These are phyloP conservation scores for Pyrus bretschneideri DNA, from an alignment of 306 rosid genomes.

Conservation along the genomic window DNA sequence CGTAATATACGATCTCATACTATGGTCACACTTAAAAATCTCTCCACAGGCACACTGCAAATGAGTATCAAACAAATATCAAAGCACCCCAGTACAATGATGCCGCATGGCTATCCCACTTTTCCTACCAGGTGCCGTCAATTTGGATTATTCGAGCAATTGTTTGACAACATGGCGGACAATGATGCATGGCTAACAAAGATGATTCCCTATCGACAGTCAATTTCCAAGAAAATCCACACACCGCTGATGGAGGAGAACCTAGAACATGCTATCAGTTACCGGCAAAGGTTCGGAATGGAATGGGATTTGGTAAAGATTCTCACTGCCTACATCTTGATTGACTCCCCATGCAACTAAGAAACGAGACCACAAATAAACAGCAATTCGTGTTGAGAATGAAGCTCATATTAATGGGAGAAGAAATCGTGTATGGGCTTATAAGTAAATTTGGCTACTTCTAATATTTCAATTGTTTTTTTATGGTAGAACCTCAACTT, in stretches of 20 bases:
- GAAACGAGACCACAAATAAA: too few relatives aligned
- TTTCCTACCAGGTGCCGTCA: too few relatives aligned
- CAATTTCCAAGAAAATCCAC: background rate
- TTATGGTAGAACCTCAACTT: too few relatives aligned
- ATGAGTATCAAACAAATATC: too few relatives aligned
- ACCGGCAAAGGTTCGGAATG: background rate
- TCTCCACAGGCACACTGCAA: fast-evolving
- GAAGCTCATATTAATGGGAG: too few relatives aligned
- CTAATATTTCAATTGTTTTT: too few relatives aligned
- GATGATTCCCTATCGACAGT: background rate
- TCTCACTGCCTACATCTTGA: background rate
- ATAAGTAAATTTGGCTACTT: too few relatives aligned
- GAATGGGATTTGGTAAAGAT: background rate
- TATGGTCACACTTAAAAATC: fast-evolving
- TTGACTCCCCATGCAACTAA: too few relatives aligned
- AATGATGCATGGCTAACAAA: background rate
- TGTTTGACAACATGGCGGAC: background rate
- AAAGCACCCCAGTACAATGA: too few relatives aligned
- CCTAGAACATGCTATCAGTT: background rate
- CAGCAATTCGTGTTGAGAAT: fast-evolving
- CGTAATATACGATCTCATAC: fast-evolving
- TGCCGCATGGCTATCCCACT: too few relatives aligned
- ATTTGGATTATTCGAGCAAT: too few relatives aligned
- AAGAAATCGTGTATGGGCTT: fast-evolving
- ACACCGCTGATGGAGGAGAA: background rate